These are phyloP conservation scores for Botrytis paeoniae DNA, from an alignment of 2,329 filamentous ascomycete genomes.

Conservation along the genomic window DNA sequence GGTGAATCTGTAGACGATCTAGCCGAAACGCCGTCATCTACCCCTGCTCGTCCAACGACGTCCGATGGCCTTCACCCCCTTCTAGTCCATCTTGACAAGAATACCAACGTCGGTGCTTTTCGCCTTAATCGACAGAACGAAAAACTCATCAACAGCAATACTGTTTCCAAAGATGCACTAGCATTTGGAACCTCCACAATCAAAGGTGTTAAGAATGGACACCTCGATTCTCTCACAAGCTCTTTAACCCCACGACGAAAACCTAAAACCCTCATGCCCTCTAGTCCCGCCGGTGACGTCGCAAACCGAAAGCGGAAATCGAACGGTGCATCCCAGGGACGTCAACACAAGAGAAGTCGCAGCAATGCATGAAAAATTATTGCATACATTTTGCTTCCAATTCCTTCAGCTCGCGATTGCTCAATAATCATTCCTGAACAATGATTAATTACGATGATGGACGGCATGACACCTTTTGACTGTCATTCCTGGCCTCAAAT, in stretches of 20 bases:
- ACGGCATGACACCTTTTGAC: conserved; percentile 20
- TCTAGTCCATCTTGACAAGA: conserved; percentile 61
- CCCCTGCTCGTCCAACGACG: conserved; percentile 50
- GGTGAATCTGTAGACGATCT: conserved; percentile 15
- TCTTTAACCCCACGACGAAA: conserved; percentile 67
- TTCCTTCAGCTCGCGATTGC: background rate
- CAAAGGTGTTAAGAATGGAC: conserved; percentile 62
- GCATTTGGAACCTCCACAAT: conserved; percentile 60
- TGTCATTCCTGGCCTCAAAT: conserved; percentile 21
- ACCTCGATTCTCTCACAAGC: conserved; percentile 62
- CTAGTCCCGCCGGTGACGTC: conserved; percentile 31
- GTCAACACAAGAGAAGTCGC: conserved; percentile 32
- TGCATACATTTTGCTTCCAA: background rate
- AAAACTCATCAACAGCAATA: conserved; percentile 50
- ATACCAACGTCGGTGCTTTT: conserved; percentile 72
- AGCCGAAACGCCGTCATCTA: conserved; percentile 39
- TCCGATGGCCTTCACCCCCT: conserved; percentile 50
- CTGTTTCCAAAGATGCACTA: conserved; percentile 60
- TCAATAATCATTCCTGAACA: conserved; percentile 5
- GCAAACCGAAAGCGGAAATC: conserved; percentile 32
- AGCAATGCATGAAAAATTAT: conserved; percentile 21
- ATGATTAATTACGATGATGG: conserved; percentile 20
- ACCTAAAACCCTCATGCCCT: conserved; percentile 23
- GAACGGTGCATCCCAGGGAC: conserved; percentile 26
- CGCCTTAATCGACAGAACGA: conserved; percentile 59